Evolutionary conservation across 495 filamentous ascomycete genomes (phyloP), one percentile per base, ranked within the genome.

Genomic region (Talaromyces liani): DNA sequence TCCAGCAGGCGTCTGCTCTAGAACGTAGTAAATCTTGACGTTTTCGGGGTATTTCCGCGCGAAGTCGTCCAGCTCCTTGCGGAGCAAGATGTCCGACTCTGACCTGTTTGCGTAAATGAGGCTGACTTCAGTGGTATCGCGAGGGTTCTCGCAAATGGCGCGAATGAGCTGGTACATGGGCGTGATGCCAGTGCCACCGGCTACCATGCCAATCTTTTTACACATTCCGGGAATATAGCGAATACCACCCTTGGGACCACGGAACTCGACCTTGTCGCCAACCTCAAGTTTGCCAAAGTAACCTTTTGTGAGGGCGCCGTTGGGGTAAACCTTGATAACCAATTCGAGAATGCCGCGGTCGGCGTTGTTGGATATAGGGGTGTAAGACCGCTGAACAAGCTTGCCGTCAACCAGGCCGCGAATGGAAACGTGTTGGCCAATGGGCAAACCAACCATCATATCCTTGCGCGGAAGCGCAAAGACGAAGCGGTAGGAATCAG

Each of bases 221-320:
- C 97, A 95, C 88, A 96, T 98, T 81, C 98, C 98, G 64, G 89
- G 68, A 49, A 83, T 70, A 91, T 91, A 97, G 25, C 85, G 80
- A 78, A 97, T 98, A 77, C 98, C 98, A 63, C 91, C 89, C 16
- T 98, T 84, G 1, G 94, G 94, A 14, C 94, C 94, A 80, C 98
- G 98, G 80, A 98, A 84, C 33, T 91, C 87, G 58, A 98, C 84
- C 39, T 80, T 77, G 73, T 98, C 86, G 68, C 90, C 87, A 61
- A 87, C 85, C 33, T 79, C 79, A 89, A 98, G 84, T 65, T 81
- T 81, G 80, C 96, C 92, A 14, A 98, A 61, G 76, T 97, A 88
- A 62, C 86, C 83, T 58, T 67, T 68, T 22, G 87, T 91, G 93
- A 98, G 97, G 49, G 91, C 89, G n/a, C 94, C 94, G 69, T 85